phyloP scores from a whole-genome alignment of 2,329 filamentous ascomycete species.

The Claviceps lovelessii region DNA sequence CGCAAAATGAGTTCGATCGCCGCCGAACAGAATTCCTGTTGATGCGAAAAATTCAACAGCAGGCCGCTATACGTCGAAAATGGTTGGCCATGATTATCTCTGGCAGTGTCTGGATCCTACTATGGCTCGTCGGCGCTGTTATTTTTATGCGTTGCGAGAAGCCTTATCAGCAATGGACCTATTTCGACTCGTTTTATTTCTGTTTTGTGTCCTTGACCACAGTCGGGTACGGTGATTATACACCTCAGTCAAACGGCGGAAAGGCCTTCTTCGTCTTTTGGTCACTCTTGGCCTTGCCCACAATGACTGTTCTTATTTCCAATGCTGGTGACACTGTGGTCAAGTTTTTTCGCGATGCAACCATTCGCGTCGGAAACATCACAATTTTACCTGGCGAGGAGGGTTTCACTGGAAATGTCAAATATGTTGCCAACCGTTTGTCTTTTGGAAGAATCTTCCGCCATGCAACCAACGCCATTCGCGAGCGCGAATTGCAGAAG shows the following conservation, averaged over 20 bases:
- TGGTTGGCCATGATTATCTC: constrained; percentile 64
- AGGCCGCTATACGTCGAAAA: constrained; percentile 48
- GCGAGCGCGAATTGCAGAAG: constrained; percentile 1
- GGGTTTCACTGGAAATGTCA: constrained; percentile 31
- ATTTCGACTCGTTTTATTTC: constrained; percentile 76
- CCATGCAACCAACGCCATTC: constrained; percentile 1
- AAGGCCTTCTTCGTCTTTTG: constrained; percentile 88
- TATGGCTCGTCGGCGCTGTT: constrained; percentile 70
- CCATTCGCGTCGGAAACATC: constrained; percentile 40
- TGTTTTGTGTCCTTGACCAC: constrained; percentile 71
- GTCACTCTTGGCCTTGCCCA: constrained; percentile 73
- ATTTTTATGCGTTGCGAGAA: constrained; percentile 48
- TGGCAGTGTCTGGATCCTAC: constrained; percentile 48
- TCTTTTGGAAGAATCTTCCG: constrained; percentile 29
- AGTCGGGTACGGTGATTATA: constrained; percentile 73
- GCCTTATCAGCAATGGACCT: constrained; percentile 47
- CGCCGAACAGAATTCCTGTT: constrained; percentile 59
- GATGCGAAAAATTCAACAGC: constrained; percentile 66
- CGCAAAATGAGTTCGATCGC: constrained; percentile 37
- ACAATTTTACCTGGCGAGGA: constrained; percentile 47
- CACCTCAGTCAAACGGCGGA: constrained; percentile 62
- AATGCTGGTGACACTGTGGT: constrained; percentile 78
- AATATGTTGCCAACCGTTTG: constrained; percentile 26
- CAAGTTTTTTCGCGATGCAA: constrained; percentile 40
- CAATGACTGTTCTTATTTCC: constrained; percentile 73